Percentiles rank a stretch among this genome's conserved stretches.
These are phyloP conservation scores for Kokia cookei DNA, from an alignment of 441 rosid genomes.

Conservation along the genomic window DNA sequence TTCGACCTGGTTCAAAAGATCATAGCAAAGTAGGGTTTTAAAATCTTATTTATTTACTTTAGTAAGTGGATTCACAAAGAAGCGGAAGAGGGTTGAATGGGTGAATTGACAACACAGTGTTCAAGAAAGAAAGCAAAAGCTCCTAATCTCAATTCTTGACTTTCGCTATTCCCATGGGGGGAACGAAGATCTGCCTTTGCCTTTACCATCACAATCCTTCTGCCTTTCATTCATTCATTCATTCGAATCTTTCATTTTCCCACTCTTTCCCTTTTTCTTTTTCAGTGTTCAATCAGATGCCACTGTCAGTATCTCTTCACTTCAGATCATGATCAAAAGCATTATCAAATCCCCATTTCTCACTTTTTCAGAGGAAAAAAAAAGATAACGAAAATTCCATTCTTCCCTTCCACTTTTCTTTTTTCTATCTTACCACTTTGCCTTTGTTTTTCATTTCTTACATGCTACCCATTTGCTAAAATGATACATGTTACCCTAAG, in stretches of 20 bases:
- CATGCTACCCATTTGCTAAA: not conserved
- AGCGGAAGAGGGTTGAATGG: too few species aligned
- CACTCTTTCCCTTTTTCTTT: conserved; percentile 3
- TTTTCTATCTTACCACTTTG: not conserved
- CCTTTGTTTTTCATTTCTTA: not conserved
- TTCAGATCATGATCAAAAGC: conserved; percentile 17
- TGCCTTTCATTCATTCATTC: conserved; percentile 20
- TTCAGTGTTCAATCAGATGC: conserved; percentile 12
- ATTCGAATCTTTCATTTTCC: conserved; percentile 46
- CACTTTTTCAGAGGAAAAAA: conserved; percentile 14
- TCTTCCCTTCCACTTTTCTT: not conserved
- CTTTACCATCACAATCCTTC: conserved; percentile 14
- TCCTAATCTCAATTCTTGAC: conserved; percentile 5
- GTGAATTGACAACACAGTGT: not conserved
- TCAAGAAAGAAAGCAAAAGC: conserved; percentile 38
- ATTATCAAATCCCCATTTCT: conserved; percentile 29
- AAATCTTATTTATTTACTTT: too few species aligned
- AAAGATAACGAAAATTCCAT: not conserved
- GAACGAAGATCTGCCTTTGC: conserved; percentile 23
- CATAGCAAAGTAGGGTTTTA: too few species aligned
- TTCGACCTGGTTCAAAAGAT: too few species aligned
- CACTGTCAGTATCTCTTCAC: conserved; percentile 22
- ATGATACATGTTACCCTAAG: not conserved
- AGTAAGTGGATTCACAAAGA: too few species aligned
- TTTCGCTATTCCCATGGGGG: conserved; percentile 35